Conservation (phyloP, 1,284 basidiomycete species). For the Coriolopsis trogii region DNA sequence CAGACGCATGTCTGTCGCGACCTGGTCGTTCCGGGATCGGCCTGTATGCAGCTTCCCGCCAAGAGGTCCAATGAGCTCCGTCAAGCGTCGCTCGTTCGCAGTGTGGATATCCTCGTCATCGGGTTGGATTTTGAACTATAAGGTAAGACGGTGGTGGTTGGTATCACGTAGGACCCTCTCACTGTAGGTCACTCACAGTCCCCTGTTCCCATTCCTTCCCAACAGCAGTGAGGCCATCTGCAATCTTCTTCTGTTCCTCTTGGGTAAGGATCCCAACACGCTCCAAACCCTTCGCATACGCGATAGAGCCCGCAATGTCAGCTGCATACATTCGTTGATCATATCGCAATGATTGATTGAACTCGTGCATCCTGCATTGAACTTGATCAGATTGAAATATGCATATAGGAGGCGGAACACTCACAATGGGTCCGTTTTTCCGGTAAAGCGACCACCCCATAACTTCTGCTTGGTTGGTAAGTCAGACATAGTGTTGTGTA, state of each 20-base stretch:
- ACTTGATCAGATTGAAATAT: background rate
- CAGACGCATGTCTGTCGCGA: constrained; percentile 96
- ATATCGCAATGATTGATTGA: constrained; percentile 95
- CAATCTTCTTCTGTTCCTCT: constrained; percentile 77
- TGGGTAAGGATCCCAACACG: constrained; percentile 80
- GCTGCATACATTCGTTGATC: constrained; percentile 93
- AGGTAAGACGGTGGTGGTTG: too few relatives aligned
- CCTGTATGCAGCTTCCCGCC: constrained; percentile 97
- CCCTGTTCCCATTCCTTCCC: constrained; percentile 85
- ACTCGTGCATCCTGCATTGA: constrained; percentile 82
- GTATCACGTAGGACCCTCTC: too few relatives aligned
- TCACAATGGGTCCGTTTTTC: constrained; percentile 85
- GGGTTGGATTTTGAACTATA: constrained; percentile 69
- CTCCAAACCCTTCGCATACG: constrained; percentile 88
- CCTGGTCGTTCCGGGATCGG: constrained; percentile 95
- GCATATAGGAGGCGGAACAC: constrained; percentile 27
- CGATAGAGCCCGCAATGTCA: constrained; percentile 94
- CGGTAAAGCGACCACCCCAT: constrained; percentile 91
- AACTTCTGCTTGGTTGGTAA: constrained; percentile 78
- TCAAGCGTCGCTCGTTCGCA: constrained; percentile 95
- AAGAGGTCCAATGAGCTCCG: constrained; percentile 89
- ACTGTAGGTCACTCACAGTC: constrained; percentile 57
- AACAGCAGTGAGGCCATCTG: constrained; percentile 78
- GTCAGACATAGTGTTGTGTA: constrained; percentile 45
- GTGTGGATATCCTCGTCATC: constrained; percentile 99